phyloP scores from a whole-genome alignment of 2,329 filamentous ascomycete species.

The Pseudogymnoascus sp. region DNA sequence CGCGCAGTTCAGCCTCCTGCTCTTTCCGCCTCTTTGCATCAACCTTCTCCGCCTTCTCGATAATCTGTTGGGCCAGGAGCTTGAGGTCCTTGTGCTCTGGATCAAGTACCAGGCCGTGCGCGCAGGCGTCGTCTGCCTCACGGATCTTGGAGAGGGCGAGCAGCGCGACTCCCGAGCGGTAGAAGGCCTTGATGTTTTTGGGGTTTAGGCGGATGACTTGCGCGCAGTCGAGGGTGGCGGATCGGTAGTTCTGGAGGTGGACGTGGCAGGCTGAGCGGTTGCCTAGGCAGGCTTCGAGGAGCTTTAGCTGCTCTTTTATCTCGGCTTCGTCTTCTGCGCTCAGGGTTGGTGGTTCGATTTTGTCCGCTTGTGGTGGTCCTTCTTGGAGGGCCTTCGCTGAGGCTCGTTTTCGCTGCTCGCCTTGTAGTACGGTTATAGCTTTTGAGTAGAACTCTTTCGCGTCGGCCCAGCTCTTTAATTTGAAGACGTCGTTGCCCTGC shows the following conservation, averaged over 20 bases:
- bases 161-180: slow-evolving; percentile 71
- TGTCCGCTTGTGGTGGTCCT: slow-evolving; percentile 29
- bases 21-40: slow-evolving; percentile 49
- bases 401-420: slow-evolving; percentile 50
- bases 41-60: slow-evolving; percentile 46
- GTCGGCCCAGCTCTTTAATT: slow-evolving; percentile 63
- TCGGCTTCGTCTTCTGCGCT: slow-evolving; percentile 31
- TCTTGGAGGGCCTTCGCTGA: slow-evolving; percentile 19
- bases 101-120: slow-evolving; percentile 66
- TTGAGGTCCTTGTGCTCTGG: slow-evolving; percentile 58
- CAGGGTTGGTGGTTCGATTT: slow-evolving; percentile 25
- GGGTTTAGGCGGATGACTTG: slow-evolving; percentile 70
- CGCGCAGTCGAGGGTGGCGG: slow-evolving; percentile 77
- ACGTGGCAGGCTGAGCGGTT: slow-evolving; percentile 90
- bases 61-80: slow-evolving; percentile 53
- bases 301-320: slow-evolving; percentile 43
- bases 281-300: slow-evolving; percentile 69
- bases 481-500: slow-evolving; percentile 84
- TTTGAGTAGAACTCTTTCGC: slow-evolving; percentile 89
- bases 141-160: slow-evolving; percentile 67
- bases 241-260: slow-evolving; percentile 79
- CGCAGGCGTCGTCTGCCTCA: slow-evolving; percentile 74
- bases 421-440: slow-evolving; percentile 63
- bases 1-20: slow-evolving; percentile 44
- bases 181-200: slow-evolving; percentile 80